Conservation (phyloP, 208 protist species). For the Angomonas ambiguus region DNA sequence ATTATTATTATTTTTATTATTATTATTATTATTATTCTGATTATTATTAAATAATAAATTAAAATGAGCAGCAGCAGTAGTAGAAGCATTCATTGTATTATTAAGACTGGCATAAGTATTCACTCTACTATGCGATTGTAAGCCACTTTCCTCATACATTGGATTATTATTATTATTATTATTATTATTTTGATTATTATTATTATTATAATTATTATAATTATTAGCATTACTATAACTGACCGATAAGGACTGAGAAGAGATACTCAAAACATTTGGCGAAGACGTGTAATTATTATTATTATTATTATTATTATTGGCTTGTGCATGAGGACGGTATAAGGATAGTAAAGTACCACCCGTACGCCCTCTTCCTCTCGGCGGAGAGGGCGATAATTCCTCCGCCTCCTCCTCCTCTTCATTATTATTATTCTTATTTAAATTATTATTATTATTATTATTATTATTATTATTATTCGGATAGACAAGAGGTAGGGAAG, state of each 20-base stretch:
- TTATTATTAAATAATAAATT: no score
- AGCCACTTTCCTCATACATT: no score
- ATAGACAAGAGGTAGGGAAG: neutral
- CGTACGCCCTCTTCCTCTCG: neutral
- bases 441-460: conserved; percentile 1
- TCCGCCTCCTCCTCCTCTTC: no score
- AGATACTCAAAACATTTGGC: neutral
- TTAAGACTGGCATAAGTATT: no score
- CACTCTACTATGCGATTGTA: no score
- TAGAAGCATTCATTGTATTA: no score
- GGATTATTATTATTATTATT: no score
- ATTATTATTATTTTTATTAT: conserved; percentile 5
- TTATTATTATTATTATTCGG: neutral
- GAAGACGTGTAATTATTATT: neutral
- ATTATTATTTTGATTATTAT: no score
- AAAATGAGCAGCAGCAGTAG: no score
- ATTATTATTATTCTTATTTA: neutral
- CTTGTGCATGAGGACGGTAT: neutral
- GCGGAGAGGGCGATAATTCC: neutral
- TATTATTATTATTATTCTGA: no score
- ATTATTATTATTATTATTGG: conserved; percentile 5
- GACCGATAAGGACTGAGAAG: neutral
- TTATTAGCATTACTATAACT: no score
- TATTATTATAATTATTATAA: no score
- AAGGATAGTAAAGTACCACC: neutral